A percentile compares a stretch with the other conserved stretches of the same genome.
Evolutionary conservation across 2,329 filamentous ascomycete species (phyloP).

Genomic region (Chlorencoelia australis): DNA sequence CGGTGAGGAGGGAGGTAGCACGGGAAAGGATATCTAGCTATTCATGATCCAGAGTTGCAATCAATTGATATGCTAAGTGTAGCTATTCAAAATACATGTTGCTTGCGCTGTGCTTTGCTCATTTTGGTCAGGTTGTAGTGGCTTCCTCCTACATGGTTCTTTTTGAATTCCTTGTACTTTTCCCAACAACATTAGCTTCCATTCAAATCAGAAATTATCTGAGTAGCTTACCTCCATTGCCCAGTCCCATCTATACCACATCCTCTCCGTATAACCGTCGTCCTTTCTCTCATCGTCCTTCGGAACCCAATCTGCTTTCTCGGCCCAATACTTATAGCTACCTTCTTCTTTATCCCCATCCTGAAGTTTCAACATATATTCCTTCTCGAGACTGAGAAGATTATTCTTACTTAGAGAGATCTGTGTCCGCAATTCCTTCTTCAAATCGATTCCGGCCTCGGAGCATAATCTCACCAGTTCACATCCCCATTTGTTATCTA

Average conservation of each 20-base stretch:
- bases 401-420: constrained; percentile 7
- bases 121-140: neutral
- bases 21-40: no score
- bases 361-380: neutral
- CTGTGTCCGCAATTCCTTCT: constrained; percentile 10
- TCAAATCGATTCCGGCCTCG: constrained; percentile 12
- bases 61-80: no score
- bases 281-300: constrained; percentile 1
- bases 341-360: constrained; percentile 1
- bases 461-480: constrained; percentile 29
- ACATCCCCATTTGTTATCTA: constrained; percentile 43
- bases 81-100: no score
- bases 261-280: constrained; percentile 5
- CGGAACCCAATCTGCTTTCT: neutral
- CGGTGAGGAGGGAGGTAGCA: no score
- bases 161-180: neutral
- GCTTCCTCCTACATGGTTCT: neutral
- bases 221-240: constrained; percentile 9
- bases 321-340: neutral
- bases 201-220: no score
- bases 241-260: constrained; percentile 15
- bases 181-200: no score
- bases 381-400: constrained; percentile 5
- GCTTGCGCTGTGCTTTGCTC: no score
- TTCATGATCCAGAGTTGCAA: no score